Evolutionary conservation across 2,329 filamentous ascomycete species (phyloP).

Genomic region (Phialophora macrospora): DNA sequence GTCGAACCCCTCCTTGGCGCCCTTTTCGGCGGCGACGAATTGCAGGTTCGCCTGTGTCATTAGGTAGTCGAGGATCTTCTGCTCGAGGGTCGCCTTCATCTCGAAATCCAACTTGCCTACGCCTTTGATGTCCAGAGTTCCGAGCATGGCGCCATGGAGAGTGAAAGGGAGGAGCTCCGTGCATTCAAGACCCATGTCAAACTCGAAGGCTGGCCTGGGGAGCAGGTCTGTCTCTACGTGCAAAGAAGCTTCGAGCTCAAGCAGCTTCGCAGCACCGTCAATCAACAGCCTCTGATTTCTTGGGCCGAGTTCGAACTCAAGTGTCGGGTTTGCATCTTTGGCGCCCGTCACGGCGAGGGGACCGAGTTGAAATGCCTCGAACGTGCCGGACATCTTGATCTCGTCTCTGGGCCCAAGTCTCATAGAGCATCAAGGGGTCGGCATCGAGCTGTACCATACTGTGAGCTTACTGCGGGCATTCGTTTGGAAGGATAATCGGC

Average conservation of each 20-base stretch:
- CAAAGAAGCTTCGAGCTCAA: not conserved
- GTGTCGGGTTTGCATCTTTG: not conserved
- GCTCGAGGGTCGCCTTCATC: constrained; percentile 5
- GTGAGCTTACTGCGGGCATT: not conserved
- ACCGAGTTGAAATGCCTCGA: constrained; percentile 6
- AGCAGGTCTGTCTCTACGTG: constrained; percentile 1
- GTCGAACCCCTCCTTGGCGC: constrained; percentile 1
- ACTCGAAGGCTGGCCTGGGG: not conserved
- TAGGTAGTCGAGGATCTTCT: constrained; percentile 1
- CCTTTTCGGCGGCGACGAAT: constrained; percentile 3
- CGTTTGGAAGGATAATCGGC: not conserved
- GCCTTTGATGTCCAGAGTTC: not conserved
- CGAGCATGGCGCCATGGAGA: constrained; percentile 1
- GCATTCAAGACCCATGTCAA: constrained; percentile 6
- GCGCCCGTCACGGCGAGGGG: constrained; percentile 2
- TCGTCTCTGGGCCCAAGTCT: not conserved
- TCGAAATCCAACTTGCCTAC: constrained; percentile 1
- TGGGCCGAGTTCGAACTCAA: not conserved
- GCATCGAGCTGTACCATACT: not conserved
- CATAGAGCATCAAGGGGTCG: not conserved
- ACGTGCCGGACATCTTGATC: constrained; percentile 5
- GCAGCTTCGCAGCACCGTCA: not conserved
- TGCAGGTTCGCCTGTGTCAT: constrained; percentile 6
- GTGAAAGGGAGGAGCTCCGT: not conserved
- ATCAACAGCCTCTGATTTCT: not conserved